Conservation (phyloP, 352 stramenopile species). For the Phytophthora parvispora region DNA sequence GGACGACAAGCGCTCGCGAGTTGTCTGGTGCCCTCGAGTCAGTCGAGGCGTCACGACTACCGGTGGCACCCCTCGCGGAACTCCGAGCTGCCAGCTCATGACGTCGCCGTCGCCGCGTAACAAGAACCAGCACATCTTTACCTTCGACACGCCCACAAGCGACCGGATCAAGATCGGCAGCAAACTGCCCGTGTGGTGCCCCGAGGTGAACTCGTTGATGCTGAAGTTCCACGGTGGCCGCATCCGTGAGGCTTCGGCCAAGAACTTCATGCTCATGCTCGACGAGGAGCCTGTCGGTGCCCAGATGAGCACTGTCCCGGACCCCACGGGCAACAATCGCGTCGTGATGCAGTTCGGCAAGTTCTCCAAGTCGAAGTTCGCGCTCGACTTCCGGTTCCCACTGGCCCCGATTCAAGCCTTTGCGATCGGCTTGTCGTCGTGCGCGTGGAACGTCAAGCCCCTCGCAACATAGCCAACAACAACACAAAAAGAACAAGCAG, state of each 20-base stretch:
- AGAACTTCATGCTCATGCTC: constrained; percentile 93
- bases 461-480: constrained; percentile 12
- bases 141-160: constrained; percentile 73
- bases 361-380: constrained; percentile 89
- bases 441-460: constrained; percentile 81
- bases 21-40: constrained; percentile 86
- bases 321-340: constrained; percentile 61
- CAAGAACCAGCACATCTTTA: constrained; percentile 75
- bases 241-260: constrained; percentile 89
- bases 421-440: constrained; percentile 87
- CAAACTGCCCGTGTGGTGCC: constrained; percentile 90
- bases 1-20: constrained; percentile 79
- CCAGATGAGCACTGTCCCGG: constrained; percentile 11
- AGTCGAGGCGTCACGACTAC: constrained; percentile 71
- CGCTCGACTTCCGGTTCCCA: constrained; percentile 89
- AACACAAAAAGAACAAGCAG: constrained; percentile 3
- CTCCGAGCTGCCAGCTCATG: constrained; percentile 56
- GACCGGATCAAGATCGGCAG: constrained; percentile 86
- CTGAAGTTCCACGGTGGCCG: constrained; percentile 91
- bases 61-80: constrained; percentile 72
- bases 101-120: constrained; percentile 83
- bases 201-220: constrained; percentile 90
- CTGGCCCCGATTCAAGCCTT: constrained; percentile 90
- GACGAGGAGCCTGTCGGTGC: constrained; percentile 64
- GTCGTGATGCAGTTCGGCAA: constrained; percentile 92